phyloP scores from a whole-genome alignment of 768 basidiomycete genomes.

The Podaxis carcinomalis region DNA sequence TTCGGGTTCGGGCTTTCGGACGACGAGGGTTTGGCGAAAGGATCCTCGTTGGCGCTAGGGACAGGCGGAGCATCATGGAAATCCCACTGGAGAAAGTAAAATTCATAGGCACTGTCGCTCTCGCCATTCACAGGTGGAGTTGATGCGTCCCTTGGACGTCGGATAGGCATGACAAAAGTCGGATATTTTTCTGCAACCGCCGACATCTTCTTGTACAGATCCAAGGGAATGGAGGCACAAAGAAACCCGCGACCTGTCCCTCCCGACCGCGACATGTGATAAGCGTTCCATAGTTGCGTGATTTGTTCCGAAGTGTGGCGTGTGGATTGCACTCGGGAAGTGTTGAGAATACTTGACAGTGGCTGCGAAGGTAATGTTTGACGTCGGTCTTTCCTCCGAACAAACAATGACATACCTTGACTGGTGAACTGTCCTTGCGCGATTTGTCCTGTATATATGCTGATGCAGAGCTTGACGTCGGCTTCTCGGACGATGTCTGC shows the following conservation, averaged over 20 bases:
- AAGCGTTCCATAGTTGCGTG: slow-evolving; percentile 82
- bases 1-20: slow-evolving; percentile 37
- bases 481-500: not conserved
- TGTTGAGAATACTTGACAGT: slow-evolving; percentile 75
- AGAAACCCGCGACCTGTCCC: slow-evolving; percentile 83
- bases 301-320: slow-evolving; percentile 74
- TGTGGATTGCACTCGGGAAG: slow-evolving; percentile 59
- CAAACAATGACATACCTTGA: slow-evolving; percentile 18
- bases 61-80: slow-evolving; percentile 70
- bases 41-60: slow-evolving; percentile 45
- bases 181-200: slow-evolving; percentile 61
- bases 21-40: slow-evolving; percentile 34
- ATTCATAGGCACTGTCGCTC: slow-evolving; percentile 56
- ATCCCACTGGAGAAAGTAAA: slow-evolving; percentile 87
- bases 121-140: slow-evolving; percentile 26
- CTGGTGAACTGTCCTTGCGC: slow-evolving; percentile 16
- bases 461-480: slow-evolving; percentile 1
- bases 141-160: slow-evolving; percentile 34
- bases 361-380: slow-evolving; percentile 45
- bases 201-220: slow-evolving; percentile 70
- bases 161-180: slow-evolving; percentile 78
- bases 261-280: slow-evolving; percentile 76
- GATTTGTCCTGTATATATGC: not conserved
- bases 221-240: slow-evolving; percentile 75
- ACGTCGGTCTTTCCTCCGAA: not conserved